Conservation (phyloP, 2,329 filamentous ascomycete species). For the Hymenoscyphus albidus region DNA sequence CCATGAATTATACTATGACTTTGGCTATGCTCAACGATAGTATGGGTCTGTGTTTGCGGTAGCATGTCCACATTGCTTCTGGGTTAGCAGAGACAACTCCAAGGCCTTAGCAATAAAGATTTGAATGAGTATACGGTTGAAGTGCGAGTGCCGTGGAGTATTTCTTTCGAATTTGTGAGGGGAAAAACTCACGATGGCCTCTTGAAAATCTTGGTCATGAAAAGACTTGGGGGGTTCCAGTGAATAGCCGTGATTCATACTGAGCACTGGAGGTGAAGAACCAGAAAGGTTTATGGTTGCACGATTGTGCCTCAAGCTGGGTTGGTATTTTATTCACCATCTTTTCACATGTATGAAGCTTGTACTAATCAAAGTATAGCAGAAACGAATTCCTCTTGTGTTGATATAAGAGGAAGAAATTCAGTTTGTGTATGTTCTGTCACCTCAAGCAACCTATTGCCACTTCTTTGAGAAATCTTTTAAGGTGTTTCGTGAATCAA, state of each 20-base stretch:
- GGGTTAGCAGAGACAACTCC: background rate
- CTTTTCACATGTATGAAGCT: background rate
- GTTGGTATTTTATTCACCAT: background rate
- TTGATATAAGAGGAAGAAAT: background rate
- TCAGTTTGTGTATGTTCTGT: background rate
- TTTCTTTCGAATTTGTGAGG: background rate
- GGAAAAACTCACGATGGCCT: background rate
- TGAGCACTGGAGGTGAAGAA: background rate
- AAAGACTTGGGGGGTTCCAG: background rate
- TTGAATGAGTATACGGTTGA: background rate
- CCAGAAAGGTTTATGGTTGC: background rate
- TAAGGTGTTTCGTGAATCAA: too few species aligned
- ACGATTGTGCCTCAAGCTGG: background rate
- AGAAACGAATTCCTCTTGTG: background rate
- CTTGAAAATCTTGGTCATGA: background rate
- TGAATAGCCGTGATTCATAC: background rate
- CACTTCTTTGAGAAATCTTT: background rate
- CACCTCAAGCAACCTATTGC: too few species aligned
- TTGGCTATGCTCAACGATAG: constrained; percentile 70
- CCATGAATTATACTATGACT: constrained; percentile 64
- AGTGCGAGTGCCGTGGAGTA: background rate
- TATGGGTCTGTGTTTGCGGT: constrained; percentile 61
- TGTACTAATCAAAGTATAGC: too few species aligned
- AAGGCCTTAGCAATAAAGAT: background rate
- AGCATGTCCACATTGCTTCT: background rate